These are phyloP conservation scores for Albugo candida DNA, from an alignment of 352 stramenopile genomes.

Conservation along the genomic window DNA sequence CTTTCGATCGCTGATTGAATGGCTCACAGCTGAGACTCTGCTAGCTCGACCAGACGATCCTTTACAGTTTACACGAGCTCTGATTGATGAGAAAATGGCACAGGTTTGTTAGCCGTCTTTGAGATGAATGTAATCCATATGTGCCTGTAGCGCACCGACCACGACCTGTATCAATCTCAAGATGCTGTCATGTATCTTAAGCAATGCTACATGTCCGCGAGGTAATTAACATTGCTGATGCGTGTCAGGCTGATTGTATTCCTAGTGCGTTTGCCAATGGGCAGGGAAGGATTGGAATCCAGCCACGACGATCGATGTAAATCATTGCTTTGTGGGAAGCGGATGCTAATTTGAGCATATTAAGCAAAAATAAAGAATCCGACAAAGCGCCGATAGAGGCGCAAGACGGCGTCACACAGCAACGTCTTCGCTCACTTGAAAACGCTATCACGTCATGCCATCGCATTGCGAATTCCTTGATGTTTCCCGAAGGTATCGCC, in stretches of 20 bases:
- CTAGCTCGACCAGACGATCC: slow-evolving; percentile 71
- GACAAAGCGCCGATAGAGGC: slow-evolving; percentile 22
- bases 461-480: slow-evolving; percentile 57
- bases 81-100: slow-evolving; percentile 67
- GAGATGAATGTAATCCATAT: not conserved
- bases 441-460: slow-evolving; percentile 63
- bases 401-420: slow-evolving; percentile 1
- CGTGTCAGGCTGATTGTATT: not conserved
- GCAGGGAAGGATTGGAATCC: slow-evolving; percentile 60
- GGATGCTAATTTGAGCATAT: not conserved
- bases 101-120: slow-evolving; percentile 17
- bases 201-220: slow-evolving; percentile 73
- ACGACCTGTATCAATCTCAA: slow-evolving; percentile 60
- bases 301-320: slow-evolving; percentile 40
- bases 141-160: not conserved
- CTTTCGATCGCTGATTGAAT: slow-evolving; percentile 83
- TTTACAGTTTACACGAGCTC: slow-evolving; percentile 52
- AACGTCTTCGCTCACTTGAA: slow-evolving; percentile 42
- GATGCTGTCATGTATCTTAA: slow-evolving; percentile 72
- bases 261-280: slow-evolving; percentile 57
- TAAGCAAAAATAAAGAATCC: not conserved
- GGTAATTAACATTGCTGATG: slow-evolving; percentile 10
- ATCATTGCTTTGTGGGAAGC: not conserved
- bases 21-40: slow-evolving; percentile 76
- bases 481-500: slow-evolving; percentile 39